phyloP scores from a whole-genome alignment of 768 basidiomycete genomes.

The Amyloporia xantha region DNA sequence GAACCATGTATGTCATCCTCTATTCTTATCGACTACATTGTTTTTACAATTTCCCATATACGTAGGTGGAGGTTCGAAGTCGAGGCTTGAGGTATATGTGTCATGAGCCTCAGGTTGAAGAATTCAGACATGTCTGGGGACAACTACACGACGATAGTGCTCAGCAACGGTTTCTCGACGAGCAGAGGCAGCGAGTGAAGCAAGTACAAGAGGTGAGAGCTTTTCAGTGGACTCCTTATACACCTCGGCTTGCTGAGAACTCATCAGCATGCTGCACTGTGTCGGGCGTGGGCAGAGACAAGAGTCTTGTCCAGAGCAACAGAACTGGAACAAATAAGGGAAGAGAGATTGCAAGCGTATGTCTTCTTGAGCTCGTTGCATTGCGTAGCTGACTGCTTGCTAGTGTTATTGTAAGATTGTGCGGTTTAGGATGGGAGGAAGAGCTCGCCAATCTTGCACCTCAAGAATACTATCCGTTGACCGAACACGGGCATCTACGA shows the following conservation, averaged over 20 bases:
- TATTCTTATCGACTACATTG: too few species aligned
- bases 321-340: conserved; percentile 2
- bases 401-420: conserved; percentile 6
- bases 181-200: background rate
- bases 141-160: background rate
- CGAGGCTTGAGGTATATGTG: background rate
- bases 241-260: background rate
- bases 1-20: background rate
- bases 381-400: background rate
- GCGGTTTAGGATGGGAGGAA: conserved; percentile 7
- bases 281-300: background rate
- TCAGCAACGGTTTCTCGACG: background rate
- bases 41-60: background rate
- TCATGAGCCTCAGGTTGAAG: background rate
- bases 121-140: background rate
- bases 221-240: background rate
- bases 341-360: conserved; percentile 1
- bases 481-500: conserved; percentile 1
- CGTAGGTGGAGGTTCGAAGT: background rate
- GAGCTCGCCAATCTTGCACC: conserved; percentile 2
- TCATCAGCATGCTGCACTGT: background rate
- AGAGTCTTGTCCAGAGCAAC: background rate
- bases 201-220: background rate
- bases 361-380: background rate
- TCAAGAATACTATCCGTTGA: background rate